Evolutionary conservation across 2,329 filamentous ascomycete species (phyloP), one percentile per base, ranked within the genome.

Genomic region (Trichoderma gracile): DNA sequence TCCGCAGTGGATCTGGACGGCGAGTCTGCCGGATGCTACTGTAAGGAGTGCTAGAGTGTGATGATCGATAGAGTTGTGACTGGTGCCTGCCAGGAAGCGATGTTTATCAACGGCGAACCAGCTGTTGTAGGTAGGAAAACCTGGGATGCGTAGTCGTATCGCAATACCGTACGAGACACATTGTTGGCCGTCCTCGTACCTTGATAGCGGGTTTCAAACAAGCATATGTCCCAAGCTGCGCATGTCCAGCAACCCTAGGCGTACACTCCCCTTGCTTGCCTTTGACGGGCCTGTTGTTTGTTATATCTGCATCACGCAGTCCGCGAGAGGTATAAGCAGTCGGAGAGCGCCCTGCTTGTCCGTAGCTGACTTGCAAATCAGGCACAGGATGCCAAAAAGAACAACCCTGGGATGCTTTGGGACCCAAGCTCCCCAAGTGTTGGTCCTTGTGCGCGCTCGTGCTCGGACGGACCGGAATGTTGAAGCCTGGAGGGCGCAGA

Each of bases 11-110:
- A 61, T 61, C 58, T 61, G 14, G 45, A 50, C 69, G 71, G 71
- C 70, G 69, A 71, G 67, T 63, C 68, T 72, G 70, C 71, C 71
- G 70, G 67, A 72, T 71, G 69, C 67, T 69, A 71, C 71, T 65
- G 68, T 64, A 67, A 46, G 30, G 62, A 43, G 55, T 63, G 68
- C 30, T 53, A 12, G 55, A 50, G 62, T 59, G 62, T 63, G 68
- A 43, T 61, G 42, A 53, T 67, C 68, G 68, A 71, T 71, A 68
- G 67, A 69, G 69, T 59, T 71, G 70, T 70, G 47, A 33, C 63
- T 58, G 59, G 59, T 62, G 62, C 47, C 58, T 66, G 64, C 64
- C 65, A 66, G 67, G 66, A 67, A 66, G 57, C 27, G 12, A 19
- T 60, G 30, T 14, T 62, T 52, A 60, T 59, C 59, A 40, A 68